Base-by-base conservation (phyloP, 73 alveolate species). In the Paramecium tetraurelia region DNA sequence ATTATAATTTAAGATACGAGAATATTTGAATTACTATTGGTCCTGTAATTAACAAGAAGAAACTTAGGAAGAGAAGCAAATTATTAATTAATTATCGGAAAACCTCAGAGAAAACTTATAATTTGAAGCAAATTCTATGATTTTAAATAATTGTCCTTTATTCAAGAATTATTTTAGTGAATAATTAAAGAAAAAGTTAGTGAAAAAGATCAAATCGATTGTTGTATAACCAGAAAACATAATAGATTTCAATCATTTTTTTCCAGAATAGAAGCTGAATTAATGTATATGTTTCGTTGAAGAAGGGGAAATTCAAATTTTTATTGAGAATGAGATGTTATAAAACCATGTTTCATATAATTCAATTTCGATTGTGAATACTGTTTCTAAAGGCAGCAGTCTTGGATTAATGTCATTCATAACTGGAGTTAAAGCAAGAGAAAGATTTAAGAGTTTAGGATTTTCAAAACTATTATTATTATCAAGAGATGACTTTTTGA, bases 1-100 rank as follows among this genome's bases (percentile, higher is more conserved):
- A 41, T 38, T 89, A 9, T 50, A 72, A 72, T 50, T 29, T 35
- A 29, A 89, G 43, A 59, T 89, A 18, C 71, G 87, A 24, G 38
- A 68, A 31, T 89, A 89, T 72, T 31, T 89, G 18, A 89, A 48
- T 29, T 89, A 70, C 18, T 89, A 89, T 71, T 89, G 94, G 94
- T 41, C 75, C 27, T 33, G 76, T 21, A 33, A 89, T 44, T 44
- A 63, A 71, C 84, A 35, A 10, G 50, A 89, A 21, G 85, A 70
- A 7, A 70, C 33, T 12, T 44, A 89, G 36, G 50, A 36, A 43
- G 92, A 89, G 71, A 27, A 22, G 14, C 58, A 89, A 44, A 89
- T 89, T 33, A 89, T 89, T 27, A 48, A 59, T 27, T 69, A 89
- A 71, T 46, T 89, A 24, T 35, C 69, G 0, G 43, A 69, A 41